Conservation (phyloP, 345 rosid species). For the Ceriops tagal region DNA sequence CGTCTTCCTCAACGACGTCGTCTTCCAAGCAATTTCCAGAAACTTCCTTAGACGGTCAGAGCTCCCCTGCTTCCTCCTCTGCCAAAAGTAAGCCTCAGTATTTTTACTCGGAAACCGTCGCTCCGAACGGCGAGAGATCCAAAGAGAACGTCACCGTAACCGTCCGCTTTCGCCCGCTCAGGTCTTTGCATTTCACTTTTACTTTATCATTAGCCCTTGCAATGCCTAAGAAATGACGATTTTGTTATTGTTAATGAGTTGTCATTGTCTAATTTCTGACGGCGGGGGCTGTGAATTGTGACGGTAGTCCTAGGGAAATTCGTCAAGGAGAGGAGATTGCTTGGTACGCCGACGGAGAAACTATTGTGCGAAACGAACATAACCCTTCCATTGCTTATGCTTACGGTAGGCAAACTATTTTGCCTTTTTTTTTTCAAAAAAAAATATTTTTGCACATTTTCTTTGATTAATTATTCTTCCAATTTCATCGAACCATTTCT, state of each 20-base stretch:
- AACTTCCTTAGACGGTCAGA: conserved; percentile 78
- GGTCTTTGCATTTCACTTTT: conserved; percentile 38
- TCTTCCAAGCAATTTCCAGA: conserved; percentile 78
- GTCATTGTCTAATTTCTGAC: not conserved
- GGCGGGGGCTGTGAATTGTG: not conserved
- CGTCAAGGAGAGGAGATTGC: conserved; percentile 98
- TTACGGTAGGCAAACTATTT: conserved; percentile 54
- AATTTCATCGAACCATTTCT: no score
- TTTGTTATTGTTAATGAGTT: not conserved
- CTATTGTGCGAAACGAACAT: conserved; percentile 80
- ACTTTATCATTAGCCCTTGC: not conserved
- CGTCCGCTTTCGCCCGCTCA: conserved; percentile 94
- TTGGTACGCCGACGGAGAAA: conserved; percentile 99
- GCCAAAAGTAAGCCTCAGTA: conserved; percentile 79
- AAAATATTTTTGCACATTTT: not conserved
- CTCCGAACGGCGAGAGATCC: conserved; percentile 45
- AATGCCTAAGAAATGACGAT: not conserved
- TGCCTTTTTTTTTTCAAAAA: not conserved
- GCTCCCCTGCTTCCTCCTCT: conserved; percentile 96
- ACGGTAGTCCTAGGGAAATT: conserved; percentile 83
- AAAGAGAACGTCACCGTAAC: conserved; percentile 94
- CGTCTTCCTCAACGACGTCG: conserved; percentile 84
- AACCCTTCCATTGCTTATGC: conserved; percentile 89
- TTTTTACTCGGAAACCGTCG: conserved; percentile 50
- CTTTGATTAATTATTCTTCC: no score